These are phyloP conservation scores for Umbilicaria muhlenbergii DNA, from an alignment of 495 filamentous ascomycete genomes.

Conservation along the genomic window DNA sequence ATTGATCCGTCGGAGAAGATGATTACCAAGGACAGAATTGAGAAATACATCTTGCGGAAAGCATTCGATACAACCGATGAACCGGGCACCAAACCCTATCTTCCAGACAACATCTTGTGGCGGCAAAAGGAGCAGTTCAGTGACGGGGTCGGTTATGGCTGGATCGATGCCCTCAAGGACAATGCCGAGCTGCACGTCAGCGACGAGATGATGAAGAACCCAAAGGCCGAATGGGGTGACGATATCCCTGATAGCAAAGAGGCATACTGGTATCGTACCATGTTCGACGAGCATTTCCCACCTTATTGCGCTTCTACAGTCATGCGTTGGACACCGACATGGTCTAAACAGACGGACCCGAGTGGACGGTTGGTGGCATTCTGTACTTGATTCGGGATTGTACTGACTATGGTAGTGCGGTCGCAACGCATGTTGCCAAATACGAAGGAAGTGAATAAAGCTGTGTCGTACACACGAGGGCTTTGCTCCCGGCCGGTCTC, in stretches of 20 bases:
- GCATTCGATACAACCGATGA: conserved; percentile 89
- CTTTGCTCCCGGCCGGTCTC: too few relatives aligned
- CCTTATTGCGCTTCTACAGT: conserved; percentile 80
- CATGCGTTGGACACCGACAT: conserved; percentile 94
- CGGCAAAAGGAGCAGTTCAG: conserved; percentile 99
- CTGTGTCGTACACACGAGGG: background rate
- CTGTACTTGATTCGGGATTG: background rate
- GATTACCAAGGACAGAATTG: conserved; percentile 78
- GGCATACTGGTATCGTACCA: conserved; percentile 94
- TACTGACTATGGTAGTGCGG: conserved; percentile 36
- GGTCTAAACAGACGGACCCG: conserved; percentile 90
- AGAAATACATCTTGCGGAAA: conserved; percentile 95
- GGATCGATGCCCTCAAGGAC: conserved; percentile 96
- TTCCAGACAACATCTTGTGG: conserved; percentile 91
- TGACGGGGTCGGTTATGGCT: conserved; percentile 96
- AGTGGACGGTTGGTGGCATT: conserved; percentile 59
- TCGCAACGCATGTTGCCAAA: conserved; percentile 52
- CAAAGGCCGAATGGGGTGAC: conserved; percentile 83
- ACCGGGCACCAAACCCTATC: conserved; percentile 61
- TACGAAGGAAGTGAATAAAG: conserved; percentile 30
- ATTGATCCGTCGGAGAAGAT: conserved; percentile 90
- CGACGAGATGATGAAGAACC: conserved; percentile 94
- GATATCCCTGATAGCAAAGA: conserved; percentile 95
- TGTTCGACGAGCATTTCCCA: conserved; percentile 99
- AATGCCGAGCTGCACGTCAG: conserved; percentile 74